A percentile compares a stretch with the other conserved stretches of the same genome.
Conservation (phyloP, 345 rosid species). For the Salix koriyanagi region DNA sequence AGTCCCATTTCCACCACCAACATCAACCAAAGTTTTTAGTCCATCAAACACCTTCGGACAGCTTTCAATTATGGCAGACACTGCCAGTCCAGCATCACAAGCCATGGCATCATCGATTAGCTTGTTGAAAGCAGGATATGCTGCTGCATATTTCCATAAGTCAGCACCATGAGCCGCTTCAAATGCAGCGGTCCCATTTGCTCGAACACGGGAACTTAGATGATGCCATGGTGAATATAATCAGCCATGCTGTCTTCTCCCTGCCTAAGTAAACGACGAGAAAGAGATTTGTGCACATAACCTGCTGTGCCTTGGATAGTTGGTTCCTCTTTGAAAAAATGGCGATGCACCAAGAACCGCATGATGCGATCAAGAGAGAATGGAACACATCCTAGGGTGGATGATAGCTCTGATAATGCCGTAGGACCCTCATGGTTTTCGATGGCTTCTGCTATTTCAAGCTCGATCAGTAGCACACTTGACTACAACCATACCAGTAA, state of each 20-base stretch:
- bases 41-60: slow-evolving; percentile 58
- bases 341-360: slow-evolving; percentile 54
- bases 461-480: slow-evolving; percentile 67
- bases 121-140: slow-evolving; percentile 32
- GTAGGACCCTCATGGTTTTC: slow-evolving; percentile 43
- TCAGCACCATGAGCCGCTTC: slow-evolving; percentile 47
- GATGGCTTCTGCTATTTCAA: slow-evolving; percentile 59
- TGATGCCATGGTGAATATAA: slow-evolving; percentile 49
- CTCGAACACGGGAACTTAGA: slow-evolving; percentile 39
- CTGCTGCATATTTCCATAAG: slow-evolving; percentile 41
- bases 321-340: slow-evolving; percentile 40
- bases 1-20: slow-evolving; percentile 72
- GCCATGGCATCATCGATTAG: slow-evolving; percentile 67
- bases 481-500: slow-evolving; percentile 48
- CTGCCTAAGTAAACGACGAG: slow-evolving; percentile 42
- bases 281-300: slow-evolving; percentile 51
- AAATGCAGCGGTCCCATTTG: slow-evolving; percentile 33
- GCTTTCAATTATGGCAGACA: slow-evolving; percentile 30
- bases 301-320: slow-evolving; percentile 19
- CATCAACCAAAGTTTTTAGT: slow-evolving; percentile 53
- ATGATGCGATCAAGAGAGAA: slow-evolving; percentile 51
- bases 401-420: slow-evolving; percentile 47
- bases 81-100: slow-evolving; percentile 37
- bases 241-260: slow-evolving; percentile 44
- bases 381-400: slow-evolving; percentile 43